Conservation (phyloP, 768 basidiomycete genomes). For the Phlebiopsis flavidoalba region DNA sequence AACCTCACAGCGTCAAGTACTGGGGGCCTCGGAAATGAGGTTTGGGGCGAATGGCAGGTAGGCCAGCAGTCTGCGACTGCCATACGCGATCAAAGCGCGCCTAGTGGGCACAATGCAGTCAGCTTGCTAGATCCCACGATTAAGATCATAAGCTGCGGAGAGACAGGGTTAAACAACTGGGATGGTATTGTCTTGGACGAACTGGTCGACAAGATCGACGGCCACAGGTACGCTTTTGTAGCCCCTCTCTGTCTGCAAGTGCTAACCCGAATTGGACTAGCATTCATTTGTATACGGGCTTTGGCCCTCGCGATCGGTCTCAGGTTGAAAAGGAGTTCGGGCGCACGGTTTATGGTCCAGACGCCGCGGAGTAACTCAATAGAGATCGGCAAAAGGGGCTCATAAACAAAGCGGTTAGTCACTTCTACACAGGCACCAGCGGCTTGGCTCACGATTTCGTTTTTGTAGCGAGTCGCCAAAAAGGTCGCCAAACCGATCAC, state of each 20-base stretch:
- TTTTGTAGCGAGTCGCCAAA: constrained; percentile 15
- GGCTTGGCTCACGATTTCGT: too few relatives aligned
- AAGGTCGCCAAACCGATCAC: constrained; percentile 17
- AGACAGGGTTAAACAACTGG: constrained; percentile 29
- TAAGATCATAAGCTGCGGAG: constrained; percentile 51
- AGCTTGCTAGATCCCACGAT: constrained; percentile 51
- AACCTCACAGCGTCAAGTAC: constrained; percentile 44
- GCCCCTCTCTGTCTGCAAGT: background rate
- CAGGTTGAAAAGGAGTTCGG: constrained; percentile 19
- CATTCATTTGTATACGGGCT: constrained; percentile 21
- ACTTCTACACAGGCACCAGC: background rate
- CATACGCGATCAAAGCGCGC: constrained; percentile 50
- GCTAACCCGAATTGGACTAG: background rate
- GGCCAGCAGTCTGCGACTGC: constrained; percentile 50
- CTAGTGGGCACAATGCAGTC: constrained; percentile 62
- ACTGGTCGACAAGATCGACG: constrained; percentile 20
- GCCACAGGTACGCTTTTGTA: constrained; percentile 15
- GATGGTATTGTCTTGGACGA: constrained; percentile 29
- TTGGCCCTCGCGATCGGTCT: constrained; percentile 19
- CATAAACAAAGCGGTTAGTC: constrained; percentile 21
- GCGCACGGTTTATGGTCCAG: constrained; percentile 19
- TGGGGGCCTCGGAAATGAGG: constrained; percentile 48
- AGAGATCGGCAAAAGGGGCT: constrained; percentile 19
- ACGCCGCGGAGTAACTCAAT: constrained; percentile 21
- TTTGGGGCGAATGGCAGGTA: constrained; percentile 53